Conservation (phyloP, 768 basidiomycete species). For the Dentipellis sp. region DNA sequence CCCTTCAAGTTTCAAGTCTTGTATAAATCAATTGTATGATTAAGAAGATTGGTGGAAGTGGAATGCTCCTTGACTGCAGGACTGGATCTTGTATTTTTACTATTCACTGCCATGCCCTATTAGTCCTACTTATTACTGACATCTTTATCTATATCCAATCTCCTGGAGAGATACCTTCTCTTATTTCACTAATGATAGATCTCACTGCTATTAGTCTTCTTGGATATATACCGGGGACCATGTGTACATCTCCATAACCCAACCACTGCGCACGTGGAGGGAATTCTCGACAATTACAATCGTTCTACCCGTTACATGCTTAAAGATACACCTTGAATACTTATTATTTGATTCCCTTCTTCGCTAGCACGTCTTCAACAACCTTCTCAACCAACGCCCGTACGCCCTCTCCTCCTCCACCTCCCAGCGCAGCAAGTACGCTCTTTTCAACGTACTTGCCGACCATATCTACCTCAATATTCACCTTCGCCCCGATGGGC, state of each 20-base stretch:
- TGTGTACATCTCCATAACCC: too few relatives aligned
- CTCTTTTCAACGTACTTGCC: slow-evolving; percentile 89
- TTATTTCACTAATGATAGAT: neutral
- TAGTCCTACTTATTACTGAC: too few relatives aligned
- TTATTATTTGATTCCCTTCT: slow-evolving; percentile 28
- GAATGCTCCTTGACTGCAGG: too few relatives aligned
- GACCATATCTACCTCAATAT: slow-evolving; percentile 93
- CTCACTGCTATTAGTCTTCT: neutral
- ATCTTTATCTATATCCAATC: neutral
- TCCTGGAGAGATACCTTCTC: neutral
- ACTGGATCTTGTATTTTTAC: too few relatives aligned
- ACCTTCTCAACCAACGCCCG: slow-evolving; percentile 44
- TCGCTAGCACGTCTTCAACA: slow-evolving; percentile 44
- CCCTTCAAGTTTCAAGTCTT: too few relatives aligned
- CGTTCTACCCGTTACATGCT: too few relatives aligned
- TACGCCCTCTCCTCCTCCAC: slow-evolving; percentile 39
- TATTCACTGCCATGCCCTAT: too few relatives aligned
- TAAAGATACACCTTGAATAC: neutral
- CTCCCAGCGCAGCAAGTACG: slow-evolving; percentile 57
- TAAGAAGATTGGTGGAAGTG: too few relatives aligned
- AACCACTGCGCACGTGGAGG: too few relatives aligned
- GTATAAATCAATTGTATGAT: too few relatives aligned
- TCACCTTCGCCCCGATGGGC: slow-evolving; percentile 69
- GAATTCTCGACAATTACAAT: too few relatives aligned
- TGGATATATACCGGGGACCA: neutral